A percentile compares a stretch with the other conserved stretches of the same genome.
phyloP scores from a whole-genome alignment of 306 rosid species.

The Rosa rugosa region DNA sequence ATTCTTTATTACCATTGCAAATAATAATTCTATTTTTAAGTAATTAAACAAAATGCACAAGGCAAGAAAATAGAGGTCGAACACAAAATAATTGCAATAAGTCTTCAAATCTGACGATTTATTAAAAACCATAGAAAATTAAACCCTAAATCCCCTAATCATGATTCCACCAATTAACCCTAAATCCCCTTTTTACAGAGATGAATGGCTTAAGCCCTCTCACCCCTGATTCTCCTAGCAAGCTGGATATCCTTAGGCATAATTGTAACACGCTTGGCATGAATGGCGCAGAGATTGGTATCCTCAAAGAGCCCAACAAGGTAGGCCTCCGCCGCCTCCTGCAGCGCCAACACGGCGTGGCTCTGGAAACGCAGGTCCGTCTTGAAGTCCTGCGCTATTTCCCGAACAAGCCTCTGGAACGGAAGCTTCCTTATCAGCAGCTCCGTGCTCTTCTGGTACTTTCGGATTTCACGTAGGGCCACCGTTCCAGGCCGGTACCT shows the following conservation, averaged over 20 bases:
- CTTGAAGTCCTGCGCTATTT: neutral
- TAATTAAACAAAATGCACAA: too few species aligned
- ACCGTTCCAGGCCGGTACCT: neutral
- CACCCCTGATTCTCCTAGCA: neutral
- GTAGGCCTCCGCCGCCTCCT: neutral
- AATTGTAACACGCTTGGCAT: neutral
- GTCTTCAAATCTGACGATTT: too few species aligned
- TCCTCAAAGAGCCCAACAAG: neutral
- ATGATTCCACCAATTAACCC: too few species aligned
- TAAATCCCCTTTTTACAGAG: too few species aligned
- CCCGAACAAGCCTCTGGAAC: neutral
- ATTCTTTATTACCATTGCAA: too few species aligned
- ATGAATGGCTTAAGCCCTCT: neutral
- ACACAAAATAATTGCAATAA: too few species aligned
- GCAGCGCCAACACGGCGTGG: neutral
- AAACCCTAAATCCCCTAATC: too few species aligned
- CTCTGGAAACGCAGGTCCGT: neutral
- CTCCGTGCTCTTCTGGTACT: conserved; percentile 3
- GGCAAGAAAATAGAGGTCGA: too few species aligned
- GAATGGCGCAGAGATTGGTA: neutral
- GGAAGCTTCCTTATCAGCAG: neutral
- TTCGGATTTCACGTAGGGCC: neutral
- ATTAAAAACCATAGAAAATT: too few species aligned
- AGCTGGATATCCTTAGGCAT: neutral
- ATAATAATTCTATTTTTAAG: too few species aligned